Evolutionary conservation across 495 filamentous ascomycete genomes (phyloP).

Genomic region (Gamarada debralockiae): DNA sequence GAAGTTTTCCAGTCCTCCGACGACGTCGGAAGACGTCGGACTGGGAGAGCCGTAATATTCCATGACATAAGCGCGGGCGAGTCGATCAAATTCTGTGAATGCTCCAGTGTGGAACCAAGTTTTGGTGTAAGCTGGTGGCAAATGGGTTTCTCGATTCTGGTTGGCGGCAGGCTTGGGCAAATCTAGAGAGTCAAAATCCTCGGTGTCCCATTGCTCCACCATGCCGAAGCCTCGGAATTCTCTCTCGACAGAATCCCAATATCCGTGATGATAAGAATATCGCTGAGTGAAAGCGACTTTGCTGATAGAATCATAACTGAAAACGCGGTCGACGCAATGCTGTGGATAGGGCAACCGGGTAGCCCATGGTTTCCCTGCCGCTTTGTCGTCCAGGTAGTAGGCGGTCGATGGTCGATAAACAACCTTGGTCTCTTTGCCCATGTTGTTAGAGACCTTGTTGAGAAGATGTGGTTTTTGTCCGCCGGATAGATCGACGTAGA

Average conservation of each 20-base stretch:
- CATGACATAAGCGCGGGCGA: background rate
- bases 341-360: conserved; percentile 31
- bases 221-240: conserved; percentile 36
- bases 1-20: background rate
- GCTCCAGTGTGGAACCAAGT: conserved; percentile 25
- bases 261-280: conserved; percentile 35
- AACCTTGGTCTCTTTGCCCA: conserved; percentile 23
- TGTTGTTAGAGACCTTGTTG: conserved; percentile 9
- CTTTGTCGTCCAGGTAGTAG: conserved; percentile 28
- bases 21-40: background rate
- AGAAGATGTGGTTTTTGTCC: conserved; percentile 14
- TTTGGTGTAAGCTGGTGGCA: conserved; percentile 19
- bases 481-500: conserved; percentile 7
- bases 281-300: background rate
- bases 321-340: conserved; percentile 17
- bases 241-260: conserved; percentile 30
- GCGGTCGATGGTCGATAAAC: conserved; percentile 28
- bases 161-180: background rate
- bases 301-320: conserved; percentile 21
- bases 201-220: conserved; percentile 29
- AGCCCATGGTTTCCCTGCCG: conserved; percentile 26
- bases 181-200: conserved; percentile 15
- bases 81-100: background rate
- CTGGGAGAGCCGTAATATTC: background rate
- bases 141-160: background rate